These are phyloP conservation scores for Pseudocercospora vitis DNA, from an alignment of 2,329 filamentous ascomycete species.

Conservation along the genomic window DNA sequence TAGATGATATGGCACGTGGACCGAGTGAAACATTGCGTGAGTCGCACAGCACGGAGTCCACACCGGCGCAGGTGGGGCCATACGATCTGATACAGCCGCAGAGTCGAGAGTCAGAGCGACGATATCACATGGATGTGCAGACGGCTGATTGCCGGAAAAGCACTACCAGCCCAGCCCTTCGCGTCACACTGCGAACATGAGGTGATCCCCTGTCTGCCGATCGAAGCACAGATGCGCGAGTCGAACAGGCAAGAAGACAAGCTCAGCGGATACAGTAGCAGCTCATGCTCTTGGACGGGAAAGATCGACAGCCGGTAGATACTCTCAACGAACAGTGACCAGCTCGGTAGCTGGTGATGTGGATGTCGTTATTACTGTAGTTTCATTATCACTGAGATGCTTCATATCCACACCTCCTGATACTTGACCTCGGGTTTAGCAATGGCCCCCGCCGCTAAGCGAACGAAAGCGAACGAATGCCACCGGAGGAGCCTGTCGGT, in stretches of 20 bases:
- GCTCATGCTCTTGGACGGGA: not conserved
- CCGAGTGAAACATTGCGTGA: not conserved
- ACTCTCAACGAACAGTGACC: no score
- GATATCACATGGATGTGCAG: not conserved
- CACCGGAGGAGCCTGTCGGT: not conserved
- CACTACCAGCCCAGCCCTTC: not conserved
- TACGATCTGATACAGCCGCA: not conserved
- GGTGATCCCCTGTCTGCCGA: not conserved
- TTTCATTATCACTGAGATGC: not conserved
- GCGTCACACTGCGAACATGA: not conserved
- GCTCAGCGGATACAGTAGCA: no score
- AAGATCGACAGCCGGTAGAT: not conserved
- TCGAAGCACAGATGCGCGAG: not conserved
- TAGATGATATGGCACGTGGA: slow-evolving; percentile 3
- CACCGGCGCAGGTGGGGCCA: not conserved
- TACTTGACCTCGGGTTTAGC: not conserved
- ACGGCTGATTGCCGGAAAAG: not conserved
- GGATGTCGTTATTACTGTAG: no score
- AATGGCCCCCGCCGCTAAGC: slow-evolving; percentile 1
- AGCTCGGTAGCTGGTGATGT: slow-evolving; percentile 1
- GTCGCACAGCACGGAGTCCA: not conserved
- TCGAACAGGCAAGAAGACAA: no score
- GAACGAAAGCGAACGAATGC: not conserved
- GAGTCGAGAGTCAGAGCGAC: not conserved
- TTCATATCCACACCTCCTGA: not conserved